A percentile compares a stretch with the other conserved stretches of the same genome.
Conservation (phyloP, 805 yeast genomes). For the Sugiyamaella chiloensis region DNA sequence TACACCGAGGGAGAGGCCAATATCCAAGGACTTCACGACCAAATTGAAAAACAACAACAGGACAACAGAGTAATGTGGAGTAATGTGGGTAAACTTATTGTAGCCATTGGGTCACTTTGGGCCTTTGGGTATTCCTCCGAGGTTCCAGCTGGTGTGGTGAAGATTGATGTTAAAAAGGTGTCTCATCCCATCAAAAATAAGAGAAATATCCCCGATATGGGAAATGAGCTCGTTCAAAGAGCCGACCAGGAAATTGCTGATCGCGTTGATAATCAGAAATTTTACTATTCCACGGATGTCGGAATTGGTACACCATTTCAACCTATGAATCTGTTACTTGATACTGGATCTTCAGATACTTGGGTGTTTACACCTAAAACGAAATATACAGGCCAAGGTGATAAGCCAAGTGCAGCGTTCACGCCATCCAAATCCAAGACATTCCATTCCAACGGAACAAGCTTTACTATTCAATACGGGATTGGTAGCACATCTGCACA, state of each 20-base stretch:
- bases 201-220: slow-evolving; percentile 9
- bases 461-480: slow-evolving; percentile 40
- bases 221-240: slow-evolving; percentile 12
- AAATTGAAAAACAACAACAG: too few species aligned
- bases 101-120: too few species aligned
- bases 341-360: slow-evolving; percentile 74
- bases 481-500: slow-evolving; percentile 51
- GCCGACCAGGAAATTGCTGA: slow-evolving; percentile 20
- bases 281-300: slow-evolving; percentile 35
- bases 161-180: slow-evolving; percentile 19
- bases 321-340: slow-evolving; percentile 55
- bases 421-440: slow-evolving; percentile 29
- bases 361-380: slow-evolving; percentile 51
- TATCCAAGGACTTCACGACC: too few species aligned
- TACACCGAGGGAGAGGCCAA: too few species aligned
- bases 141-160: slow-evolving; percentile 18
- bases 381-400: slow-evolving; percentile 19
- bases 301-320: slow-evolving; percentile 58
- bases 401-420: slow-evolving; percentile 26
- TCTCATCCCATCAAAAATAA: slow-evolving; percentile 17
- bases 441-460: slow-evolving; percentile 27
- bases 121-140: slow-evolving; percentile 4
- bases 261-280: slow-evolving; percentile 33
- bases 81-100: too few species aligned
- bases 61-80: too few species aligned